These are phyloP conservation scores for Diaporthe destruens DNA, from an alignment of 2,329 filamentous ascomycete species.

Conservation along the genomic window DNA sequence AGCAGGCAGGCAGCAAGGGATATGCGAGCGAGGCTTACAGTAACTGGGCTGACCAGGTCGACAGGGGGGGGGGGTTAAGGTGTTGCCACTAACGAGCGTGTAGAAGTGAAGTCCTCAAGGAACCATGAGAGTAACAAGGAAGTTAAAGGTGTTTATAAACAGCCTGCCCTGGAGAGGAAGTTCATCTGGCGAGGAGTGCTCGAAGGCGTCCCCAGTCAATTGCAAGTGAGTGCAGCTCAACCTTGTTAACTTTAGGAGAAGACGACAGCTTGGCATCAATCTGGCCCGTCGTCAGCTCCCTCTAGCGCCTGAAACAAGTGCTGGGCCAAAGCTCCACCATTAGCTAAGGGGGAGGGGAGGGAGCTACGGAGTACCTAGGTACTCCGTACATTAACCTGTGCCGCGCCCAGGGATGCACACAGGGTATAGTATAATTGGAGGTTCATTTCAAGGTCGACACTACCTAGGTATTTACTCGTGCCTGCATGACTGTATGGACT, in stretches of 20 bases:
- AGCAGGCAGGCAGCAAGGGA: constrained; percentile 11
- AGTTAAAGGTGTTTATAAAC: constrained; percentile 13
- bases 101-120: constrained; percentile 17
- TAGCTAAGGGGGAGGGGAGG: constrained; percentile 38
- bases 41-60: neutral
- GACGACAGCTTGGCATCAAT: constrained; percentile 37
- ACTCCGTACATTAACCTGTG: no score
- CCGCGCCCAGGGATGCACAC: no score
- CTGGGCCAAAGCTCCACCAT: constrained; percentile 42
- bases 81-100: constrained; percentile 33
- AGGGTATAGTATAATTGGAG: no score
- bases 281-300: constrained; percentile 28
- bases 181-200: constrained; percentile 2
- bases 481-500: neutral
- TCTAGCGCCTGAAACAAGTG: neutral
- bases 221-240: constrained; percentile 8
- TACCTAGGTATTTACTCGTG: neutral
- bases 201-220: constrained; percentile 24
- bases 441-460: neutral
- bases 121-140: neutral
- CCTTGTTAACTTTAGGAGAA: constrained; percentile 33
- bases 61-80: neutral
- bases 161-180: neutral
- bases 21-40: neutral
- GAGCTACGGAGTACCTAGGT: neutral